phyloP scores from a whole-genome alignment of 306 rosid genomes.

The Cyamopsis tetragonoloba region DNA sequence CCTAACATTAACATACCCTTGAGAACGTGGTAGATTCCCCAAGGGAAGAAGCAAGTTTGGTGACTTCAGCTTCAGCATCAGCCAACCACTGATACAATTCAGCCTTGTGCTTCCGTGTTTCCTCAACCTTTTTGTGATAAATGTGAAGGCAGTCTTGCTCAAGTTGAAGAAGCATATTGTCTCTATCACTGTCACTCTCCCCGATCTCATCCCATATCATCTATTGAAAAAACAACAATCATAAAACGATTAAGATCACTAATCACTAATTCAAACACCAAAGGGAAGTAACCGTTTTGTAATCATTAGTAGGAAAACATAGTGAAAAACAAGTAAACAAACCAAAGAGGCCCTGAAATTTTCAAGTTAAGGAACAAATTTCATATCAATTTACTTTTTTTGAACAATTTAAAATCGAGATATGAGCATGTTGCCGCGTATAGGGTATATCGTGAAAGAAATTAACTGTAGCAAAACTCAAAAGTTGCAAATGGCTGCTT shows the following conservation, averaged over 20 bases:
- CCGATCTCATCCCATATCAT: slow-evolving; percentile 95
- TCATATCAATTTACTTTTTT: too few relatives aligned
- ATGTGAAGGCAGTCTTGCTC: slow-evolving; percentile 92
- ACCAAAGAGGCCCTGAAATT: too few relatives aligned
- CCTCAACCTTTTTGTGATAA: slow-evolving; percentile 72
- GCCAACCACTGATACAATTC: slow-evolving; percentile 55
- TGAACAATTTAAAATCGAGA: too few relatives aligned
- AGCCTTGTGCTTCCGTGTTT: slow-evolving; percentile 69
- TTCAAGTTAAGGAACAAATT: too few relatives aligned
- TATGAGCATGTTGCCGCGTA: too few relatives aligned
- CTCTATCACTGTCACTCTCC: slow-evolving; percentile 70
- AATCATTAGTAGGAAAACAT: background rate
- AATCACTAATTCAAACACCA: slow-evolving; percentile 6
- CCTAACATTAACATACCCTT: slow-evolving; percentile 33
- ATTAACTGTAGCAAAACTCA: too few relatives aligned
- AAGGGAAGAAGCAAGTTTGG: slow-evolving; percentile 46
- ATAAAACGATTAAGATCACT: too few relatives aligned
- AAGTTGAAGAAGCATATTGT: slow-evolving; percentile 78
- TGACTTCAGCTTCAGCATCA: slow-evolving; percentile 60
- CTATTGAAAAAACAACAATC: slow-evolving; percentile 25
- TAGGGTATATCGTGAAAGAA: too few relatives aligned
- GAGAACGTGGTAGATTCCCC: slow-evolving; percentile 58
- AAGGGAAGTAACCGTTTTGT: background rate
- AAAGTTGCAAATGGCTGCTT: too few relatives aligned
- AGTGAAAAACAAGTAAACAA: too few relatives aligned